Evolutionary conservation across 2,329 filamentous ascomycete species (phyloP).

Genomic region (Claviceps maximensis): DNA sequence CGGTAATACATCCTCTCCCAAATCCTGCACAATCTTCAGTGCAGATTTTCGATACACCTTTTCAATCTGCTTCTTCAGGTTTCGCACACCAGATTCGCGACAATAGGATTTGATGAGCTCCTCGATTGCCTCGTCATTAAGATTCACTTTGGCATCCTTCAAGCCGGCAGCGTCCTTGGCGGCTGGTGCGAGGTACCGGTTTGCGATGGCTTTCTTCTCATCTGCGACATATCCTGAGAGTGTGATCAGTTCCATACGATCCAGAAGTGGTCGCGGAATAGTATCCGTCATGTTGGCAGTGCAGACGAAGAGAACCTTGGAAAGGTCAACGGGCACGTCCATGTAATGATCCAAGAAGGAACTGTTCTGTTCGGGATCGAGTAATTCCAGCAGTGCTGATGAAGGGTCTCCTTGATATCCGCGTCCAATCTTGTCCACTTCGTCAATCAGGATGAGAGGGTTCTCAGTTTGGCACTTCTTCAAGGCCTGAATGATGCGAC

Average conservation of each 20-base stretch:
- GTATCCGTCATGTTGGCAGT: conserved; percentile 99
- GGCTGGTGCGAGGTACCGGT: conserved; percentile 80
- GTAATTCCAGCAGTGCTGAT: conserved; percentile 80
- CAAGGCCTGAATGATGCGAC: conserved; percentile 91
- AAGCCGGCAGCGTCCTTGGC: conserved; percentile 91
- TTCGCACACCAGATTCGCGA: conserved; percentile 90
- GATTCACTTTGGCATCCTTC: conserved; percentile 78
- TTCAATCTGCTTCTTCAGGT: conserved; percentile 98
- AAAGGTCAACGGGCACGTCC: conserved; percentile 93
- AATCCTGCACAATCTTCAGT: conserved; percentile 88
- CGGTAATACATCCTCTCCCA: conserved; percentile 71
- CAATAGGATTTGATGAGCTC: conserved; percentile 98
- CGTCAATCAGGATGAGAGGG: conserved; percentile 88
- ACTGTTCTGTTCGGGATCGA: conserved; percentile 94
- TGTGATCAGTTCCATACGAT: conserved; percentile 96
- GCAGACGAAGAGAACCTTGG: conserved; percentile 96
- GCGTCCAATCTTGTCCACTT: conserved; percentile 94
- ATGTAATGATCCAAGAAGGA: conserved; percentile 98
- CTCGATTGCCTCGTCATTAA: conserved; percentile 77
- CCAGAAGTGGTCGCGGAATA: conserved; percentile 82
- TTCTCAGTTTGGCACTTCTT: conserved; percentile 99
- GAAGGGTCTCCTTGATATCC: conserved; percentile 95
- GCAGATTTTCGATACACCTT: conserved; percentile 97
- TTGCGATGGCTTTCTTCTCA: conserved; percentile 97
- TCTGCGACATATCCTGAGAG: conserved; percentile 94